Conservation (phyloP, 345 rosid species). For the Barbarea vulgaris region DNA sequence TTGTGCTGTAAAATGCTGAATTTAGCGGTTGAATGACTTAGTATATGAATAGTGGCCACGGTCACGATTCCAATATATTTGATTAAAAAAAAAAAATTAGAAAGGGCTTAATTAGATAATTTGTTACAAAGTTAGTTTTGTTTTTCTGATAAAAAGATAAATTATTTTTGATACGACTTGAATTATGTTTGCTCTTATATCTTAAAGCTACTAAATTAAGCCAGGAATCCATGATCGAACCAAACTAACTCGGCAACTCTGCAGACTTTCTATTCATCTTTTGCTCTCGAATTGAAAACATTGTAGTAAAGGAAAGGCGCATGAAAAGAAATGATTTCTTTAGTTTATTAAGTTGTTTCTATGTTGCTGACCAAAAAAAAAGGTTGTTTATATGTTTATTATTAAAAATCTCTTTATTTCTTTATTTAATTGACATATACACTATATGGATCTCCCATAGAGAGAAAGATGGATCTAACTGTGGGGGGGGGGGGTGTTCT, state of each 20-base stretch:
- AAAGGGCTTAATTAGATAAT: not conserved
- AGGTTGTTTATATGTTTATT: not conserved
- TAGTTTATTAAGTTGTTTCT: not conserved
- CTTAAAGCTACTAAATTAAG: not conserved
- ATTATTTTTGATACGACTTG: not conserved
- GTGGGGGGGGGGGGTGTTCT: not conserved
- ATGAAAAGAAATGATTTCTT: not conserved
- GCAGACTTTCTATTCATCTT: not conserved
- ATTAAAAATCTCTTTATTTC: not conserved
- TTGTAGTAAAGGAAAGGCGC: not conserved
- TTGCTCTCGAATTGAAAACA: not conserved
- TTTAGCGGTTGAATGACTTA: slow-evolving; percentile 1
- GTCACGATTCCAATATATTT: not conserved
- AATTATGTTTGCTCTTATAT: not conserved
- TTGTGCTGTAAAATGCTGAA: not conserved
- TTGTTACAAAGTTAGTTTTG: not conserved
- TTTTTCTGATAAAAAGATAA: too few relatives aligned
- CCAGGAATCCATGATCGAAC: not conserved
- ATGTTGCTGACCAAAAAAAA: too few relatives aligned
- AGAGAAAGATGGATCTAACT: not conserved
- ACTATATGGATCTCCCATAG: not conserved
- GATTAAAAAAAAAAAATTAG: too few relatives aligned
- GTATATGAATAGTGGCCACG: not conserved
- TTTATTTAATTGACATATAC: not conserved
- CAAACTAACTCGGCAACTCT: not conserved